A percentile compares a stretch with the other conserved stretches of the same genome.
phyloP scores from a whole-genome alignment of 2,329 filamentous ascomycete species.

The Coniochaeta pulveracea region DNA sequence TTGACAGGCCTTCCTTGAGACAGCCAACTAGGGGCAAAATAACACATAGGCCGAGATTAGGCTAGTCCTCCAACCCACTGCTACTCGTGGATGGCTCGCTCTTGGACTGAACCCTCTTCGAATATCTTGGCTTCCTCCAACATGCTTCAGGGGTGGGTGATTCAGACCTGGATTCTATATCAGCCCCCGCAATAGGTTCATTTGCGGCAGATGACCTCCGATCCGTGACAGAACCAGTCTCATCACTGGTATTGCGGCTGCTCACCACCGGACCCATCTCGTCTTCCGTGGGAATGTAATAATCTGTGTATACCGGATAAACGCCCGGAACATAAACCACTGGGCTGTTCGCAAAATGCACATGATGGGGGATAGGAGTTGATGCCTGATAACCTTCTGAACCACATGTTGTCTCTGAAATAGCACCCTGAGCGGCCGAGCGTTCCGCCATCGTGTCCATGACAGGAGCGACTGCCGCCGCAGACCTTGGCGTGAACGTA shows the following conservation, averaged over 20 bases:
- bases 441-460: too few species aligned
- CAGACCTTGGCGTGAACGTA: conserved; percentile 38
- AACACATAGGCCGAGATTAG: background rate
- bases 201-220: background rate
- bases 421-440: too few species aligned
- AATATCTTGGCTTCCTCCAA: conserved; percentile 20
- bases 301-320: background rate
- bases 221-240: too few species aligned
- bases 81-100: conserved; percentile 25
- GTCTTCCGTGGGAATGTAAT: too few species aligned
- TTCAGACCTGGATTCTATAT: background rate
- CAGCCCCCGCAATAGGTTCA: background rate
- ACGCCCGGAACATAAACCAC: background rate
- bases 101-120: conserved; percentile 33
- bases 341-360: background rate
- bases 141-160: conserved; percentile 5
- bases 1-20: too few species aligned
- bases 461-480: background rate
- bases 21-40: background rate
- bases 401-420: background rate
- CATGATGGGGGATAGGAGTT: background rate
- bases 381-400: background rate
- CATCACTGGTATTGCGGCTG: too few species aligned
- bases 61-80: background rate
- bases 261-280: too few species aligned